Percentiles rank a stretch among this genome's conserved stretches.
phyloP scores from a whole-genome alignment of 2,329 filamentous ascomycete species.

The Akanthomyces uredinophilus region DNA sequence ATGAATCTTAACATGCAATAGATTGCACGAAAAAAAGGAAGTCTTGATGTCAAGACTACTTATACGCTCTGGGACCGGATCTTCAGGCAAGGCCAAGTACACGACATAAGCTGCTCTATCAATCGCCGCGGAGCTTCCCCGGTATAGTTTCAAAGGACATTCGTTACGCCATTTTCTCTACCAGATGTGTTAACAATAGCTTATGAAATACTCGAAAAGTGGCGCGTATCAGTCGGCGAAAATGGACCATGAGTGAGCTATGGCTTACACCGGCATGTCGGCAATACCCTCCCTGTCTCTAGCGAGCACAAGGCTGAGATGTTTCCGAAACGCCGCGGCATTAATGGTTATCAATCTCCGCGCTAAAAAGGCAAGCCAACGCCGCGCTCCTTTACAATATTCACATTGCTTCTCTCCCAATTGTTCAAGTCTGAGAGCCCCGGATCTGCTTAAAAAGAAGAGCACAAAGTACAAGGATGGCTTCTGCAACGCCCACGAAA shows the following conservation, averaged over 20 bases:
- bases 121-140: too few species aligned
- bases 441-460: not conserved
- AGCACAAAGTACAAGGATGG: not conserved
- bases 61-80: too few species aligned
- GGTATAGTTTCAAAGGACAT: too few species aligned
- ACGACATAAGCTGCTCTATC: too few species aligned
- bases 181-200: too few species aligned
- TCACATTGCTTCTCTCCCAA: not conserved
- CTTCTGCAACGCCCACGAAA: not conserved
- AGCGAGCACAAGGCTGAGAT: not conserved
- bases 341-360: not conserved
- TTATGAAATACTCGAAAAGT: not conserved
- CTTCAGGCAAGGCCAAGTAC: too few species aligned
- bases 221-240: not conserved
- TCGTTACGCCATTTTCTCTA: too few species aligned
- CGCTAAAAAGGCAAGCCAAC: not conserved
- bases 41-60: too few species aligned
- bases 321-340: not conserved
- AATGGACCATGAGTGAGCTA: not conserved
- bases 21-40: too few species aligned
- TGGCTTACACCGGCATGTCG: not conserved
- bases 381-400: not conserved
- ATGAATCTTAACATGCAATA: too few species aligned
- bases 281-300: not conserved
- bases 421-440: not conserved